phyloP scores from a whole-genome alignment of 2,329 filamentous ascomycete species.

The Colletotrichum melonis region DNA sequence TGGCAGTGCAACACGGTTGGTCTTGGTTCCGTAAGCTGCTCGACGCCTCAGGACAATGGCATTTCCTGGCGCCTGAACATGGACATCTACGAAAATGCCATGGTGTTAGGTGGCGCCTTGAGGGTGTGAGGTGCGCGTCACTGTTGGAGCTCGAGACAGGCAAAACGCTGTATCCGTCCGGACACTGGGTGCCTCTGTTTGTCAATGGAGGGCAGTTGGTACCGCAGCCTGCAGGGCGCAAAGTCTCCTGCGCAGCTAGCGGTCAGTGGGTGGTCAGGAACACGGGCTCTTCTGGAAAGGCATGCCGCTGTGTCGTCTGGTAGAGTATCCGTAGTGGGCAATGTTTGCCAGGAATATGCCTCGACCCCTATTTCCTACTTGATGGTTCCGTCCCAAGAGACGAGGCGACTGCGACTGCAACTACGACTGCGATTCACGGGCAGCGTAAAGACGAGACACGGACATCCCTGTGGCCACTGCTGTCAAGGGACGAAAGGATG shows the following conservation, averaged over 20 bases:
- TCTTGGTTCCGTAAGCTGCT: constrained; percentile 13
- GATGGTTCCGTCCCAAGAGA: constrained; percentile 19
- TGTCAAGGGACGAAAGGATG: not conserved
- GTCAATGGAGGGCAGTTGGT: constrained; percentile 6
- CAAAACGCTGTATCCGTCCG: not conserved
- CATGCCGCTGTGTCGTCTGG: not conserved
- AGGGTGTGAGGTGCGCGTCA: constrained; percentile 2
- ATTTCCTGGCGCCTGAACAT: constrained; percentile 26
- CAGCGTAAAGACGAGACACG: constrained; percentile 8
- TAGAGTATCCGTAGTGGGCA: not conserved
- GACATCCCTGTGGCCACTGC: not conserved
- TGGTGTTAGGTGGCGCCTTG: constrained; percentile 6
- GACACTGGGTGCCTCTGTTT: not conserved
- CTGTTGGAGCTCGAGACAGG: not conserved
- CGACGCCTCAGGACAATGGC: constrained; percentile 17
- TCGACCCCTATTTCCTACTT: constrained; percentile 2
- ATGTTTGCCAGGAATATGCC: constrained; percentile 6
- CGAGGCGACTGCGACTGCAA: constrained; percentile 10
- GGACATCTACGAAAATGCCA: constrained; percentile 33
- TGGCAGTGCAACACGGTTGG: constrained; percentile 29
- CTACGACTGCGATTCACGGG: constrained; percentile 4
- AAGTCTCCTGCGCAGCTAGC: not conserved
- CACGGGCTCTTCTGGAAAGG: not conserved
- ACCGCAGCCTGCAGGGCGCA: not conserved
- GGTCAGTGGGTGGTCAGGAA: not conserved